Evolutionary conservation across 768 basidiomycete species (phyloP).

Genomic region (Fomitopsis pulvina): DNA sequence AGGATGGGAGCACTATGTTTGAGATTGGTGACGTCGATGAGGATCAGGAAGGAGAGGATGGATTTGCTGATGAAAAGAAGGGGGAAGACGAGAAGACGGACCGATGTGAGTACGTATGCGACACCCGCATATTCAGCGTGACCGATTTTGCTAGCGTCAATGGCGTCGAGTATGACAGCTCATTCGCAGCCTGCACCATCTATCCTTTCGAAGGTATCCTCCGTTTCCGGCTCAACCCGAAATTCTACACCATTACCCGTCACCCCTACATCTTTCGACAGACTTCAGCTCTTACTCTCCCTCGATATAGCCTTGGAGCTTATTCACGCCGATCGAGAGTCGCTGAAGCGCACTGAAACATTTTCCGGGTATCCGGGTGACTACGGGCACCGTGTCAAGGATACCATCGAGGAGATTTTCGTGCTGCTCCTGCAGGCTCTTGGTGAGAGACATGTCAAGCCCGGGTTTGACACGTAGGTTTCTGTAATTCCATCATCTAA

Average conservation of each 20-base stretch:
- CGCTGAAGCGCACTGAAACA: constrained; percentile 86
- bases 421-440: constrained; percentile 76
- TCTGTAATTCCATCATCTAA: background rate
- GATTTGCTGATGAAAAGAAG: background rate
- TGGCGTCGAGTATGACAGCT: constrained; percentile 5
- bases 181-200: constrained; percentile 6
- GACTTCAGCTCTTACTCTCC: constrained; percentile 84
- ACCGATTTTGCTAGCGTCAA: constrained; percentile 2
- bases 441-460: constrained; percentile 69
- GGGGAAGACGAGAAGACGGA: constrained; percentile 4
- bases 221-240: constrained; percentile 19
- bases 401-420: constrained; percentile 93
- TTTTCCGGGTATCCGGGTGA: constrained; percentile 84
- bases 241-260: constrained; percentile 15
- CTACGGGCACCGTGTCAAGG: constrained; percentile 81
- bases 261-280: constrained; percentile 28
- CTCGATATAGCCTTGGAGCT: constrained; percentile 87
- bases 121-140: background rate
- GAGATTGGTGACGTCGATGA: constrained; percentile 42
- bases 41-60: constrained; percentile 10
- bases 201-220: constrained; percentile 4
- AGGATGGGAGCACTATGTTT: constrained; percentile 36
- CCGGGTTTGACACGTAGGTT: constrained; percentile 58
- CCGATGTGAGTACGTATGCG: constrained; percentile 6
- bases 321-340: constrained; percentile 89